Base-by-base conservation (phyloP, 768 basidiomycete species). In the Phlebiopsis gigantea region DNA sequence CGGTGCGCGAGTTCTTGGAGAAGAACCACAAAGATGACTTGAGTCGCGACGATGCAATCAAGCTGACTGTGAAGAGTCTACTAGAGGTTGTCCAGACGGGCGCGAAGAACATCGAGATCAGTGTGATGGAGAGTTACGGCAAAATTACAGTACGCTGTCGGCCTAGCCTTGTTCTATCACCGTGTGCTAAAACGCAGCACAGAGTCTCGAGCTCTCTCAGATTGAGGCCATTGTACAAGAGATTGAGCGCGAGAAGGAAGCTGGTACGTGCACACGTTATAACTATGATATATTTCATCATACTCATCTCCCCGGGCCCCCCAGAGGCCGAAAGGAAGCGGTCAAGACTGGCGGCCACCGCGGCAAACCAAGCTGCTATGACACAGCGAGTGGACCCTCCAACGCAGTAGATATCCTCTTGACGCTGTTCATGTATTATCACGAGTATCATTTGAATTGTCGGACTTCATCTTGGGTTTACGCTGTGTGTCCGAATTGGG, bases 81-180 rank as follows among this genome's bases (percentile, higher is more conserved):
- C 77, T 99, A 22, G 97, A 99, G 71, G 95, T 99, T 34, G 97
- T 99, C 7, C 97, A 98, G 74, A 98, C 97, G 1, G 97, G 97
- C n/a, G 97, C 97, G 4, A 98, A 98, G 78, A 99, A 99, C 72
- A 98, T 99, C 61, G 97, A 99, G 71, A 93, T 99, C 64, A 94
- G 90, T 60, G 91, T 98, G 45, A 95, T 98, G 92, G 94, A 97
- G 68, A 82, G 87, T 59, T 98, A 93, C 69, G 91, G 92, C 58
- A 90, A 94, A 74, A 84, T 96, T 54, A 91, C 92, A 45, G 95
- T 97, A 61, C 61, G 81, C 66, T 56, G 21, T 10, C 34, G 12
- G 50, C 4, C 44, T n/a, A 50, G n/a, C 30, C 29, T n/a, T 46
- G 9, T 46, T 22, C 9, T 24, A 1, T 39, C 15, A 25, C 24